Evolutionary conservation across 768 basidiomycete species (phyloP), one percentile per base, ranked within the genome.

Genomic region (Boletus reticuloceps): DNA sequence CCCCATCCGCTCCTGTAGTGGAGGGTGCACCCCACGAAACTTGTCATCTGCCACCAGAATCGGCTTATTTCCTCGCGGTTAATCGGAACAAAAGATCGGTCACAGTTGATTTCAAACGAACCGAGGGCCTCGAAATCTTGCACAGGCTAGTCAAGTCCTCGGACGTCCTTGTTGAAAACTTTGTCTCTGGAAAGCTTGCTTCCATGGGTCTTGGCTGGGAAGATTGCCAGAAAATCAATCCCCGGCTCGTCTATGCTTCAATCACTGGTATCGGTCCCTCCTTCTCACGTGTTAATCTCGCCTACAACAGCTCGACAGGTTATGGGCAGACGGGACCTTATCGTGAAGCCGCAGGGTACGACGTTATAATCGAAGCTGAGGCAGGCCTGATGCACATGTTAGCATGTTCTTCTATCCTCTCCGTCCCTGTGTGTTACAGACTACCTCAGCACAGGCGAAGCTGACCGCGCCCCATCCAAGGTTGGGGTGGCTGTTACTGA

Each of bases 401-500:
- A 58, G 85, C 76, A 44, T 53, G 53, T 39, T 48, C 34, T 60
- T 56, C 50, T 31, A 36, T 67, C 42, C n/a, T 39, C 55, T 7
- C 11, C 44, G 48, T 48, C 52, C 51, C 52, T n/a, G 50, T 55
- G 17, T 50, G 32, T 50, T 40, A 60, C 59, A 38, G 31, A 61
- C 49, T 27, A 47, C 27, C 55, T 32, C 59, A 92, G 90, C 61
- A 98, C 94, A 16, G 94, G 94, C 47, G 95, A 96, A 72, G 79
- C 86, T 10, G 86, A 88, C 63, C 85, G 93, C 11, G 82, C 84
- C 16, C 95, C 94, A 5, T 86, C 83, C 66, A 97, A 98, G 72
- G 94, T 96, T n/a, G 95, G 95, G 10, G 94, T 97, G 27, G 94
- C 95, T 2, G 87, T 87, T 6, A 96, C 94, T 13, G 95, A 94